phyloP scores from a whole-genome alignment of 1,284 basidiomycete genomes.

The Omphalotus olearius region DNA sequence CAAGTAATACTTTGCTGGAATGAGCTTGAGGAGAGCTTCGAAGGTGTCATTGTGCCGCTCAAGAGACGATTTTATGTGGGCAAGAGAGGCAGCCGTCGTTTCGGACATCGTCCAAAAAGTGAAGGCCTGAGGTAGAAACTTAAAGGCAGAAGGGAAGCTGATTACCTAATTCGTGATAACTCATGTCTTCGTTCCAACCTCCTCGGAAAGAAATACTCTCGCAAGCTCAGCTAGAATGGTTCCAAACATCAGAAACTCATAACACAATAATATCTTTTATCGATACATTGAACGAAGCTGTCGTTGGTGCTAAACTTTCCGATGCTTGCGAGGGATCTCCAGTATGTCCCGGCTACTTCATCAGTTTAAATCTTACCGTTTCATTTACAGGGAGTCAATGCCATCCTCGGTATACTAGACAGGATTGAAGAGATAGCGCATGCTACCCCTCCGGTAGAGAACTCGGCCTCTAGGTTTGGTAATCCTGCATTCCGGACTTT shows the following conservation, averaged over 20 bases:
- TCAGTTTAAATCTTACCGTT: slow-evolving; percentile 5
- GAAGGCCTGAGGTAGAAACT: background rate
- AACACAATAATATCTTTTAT: slow-evolving; percentile 71
- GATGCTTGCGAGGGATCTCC: slow-evolving; percentile 55
- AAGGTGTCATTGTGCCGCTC: slow-evolving; percentile 83
- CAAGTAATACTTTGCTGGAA: slow-evolving; percentile 87
- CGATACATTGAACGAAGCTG: slow-evolving; percentile 70
- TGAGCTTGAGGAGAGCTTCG: slow-evolving; percentile 75
- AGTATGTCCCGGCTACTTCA: slow-evolving; percentile 36
- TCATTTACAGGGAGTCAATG: slow-evolving; percentile 51
- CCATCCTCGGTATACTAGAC: slow-evolving; percentile 63
- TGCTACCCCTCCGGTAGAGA: slow-evolving; percentile 83
- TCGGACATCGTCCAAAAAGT: background rate
- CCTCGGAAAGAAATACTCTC: slow-evolving; percentile 80
- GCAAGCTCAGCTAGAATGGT: slow-evolving; percentile 77
- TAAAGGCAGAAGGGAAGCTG: background rate
- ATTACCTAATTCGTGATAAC: background rate
- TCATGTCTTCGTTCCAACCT: slow-evolving; percentile 7
- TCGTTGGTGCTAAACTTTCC: slow-evolving; percentile 76
- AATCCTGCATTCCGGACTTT: slow-evolving; percentile 96
- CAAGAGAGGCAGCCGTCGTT: slow-evolving; percentile 47
- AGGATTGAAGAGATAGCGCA: slow-evolving; percentile 64
- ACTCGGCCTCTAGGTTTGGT: slow-evolving; percentile 90
- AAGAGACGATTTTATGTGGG: slow-evolving; percentile 61
- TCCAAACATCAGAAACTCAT: slow-evolving; percentile 75